Conservation (phyloP, 140 eudicot species). For the Erigeron philadelphicus region DNA sequence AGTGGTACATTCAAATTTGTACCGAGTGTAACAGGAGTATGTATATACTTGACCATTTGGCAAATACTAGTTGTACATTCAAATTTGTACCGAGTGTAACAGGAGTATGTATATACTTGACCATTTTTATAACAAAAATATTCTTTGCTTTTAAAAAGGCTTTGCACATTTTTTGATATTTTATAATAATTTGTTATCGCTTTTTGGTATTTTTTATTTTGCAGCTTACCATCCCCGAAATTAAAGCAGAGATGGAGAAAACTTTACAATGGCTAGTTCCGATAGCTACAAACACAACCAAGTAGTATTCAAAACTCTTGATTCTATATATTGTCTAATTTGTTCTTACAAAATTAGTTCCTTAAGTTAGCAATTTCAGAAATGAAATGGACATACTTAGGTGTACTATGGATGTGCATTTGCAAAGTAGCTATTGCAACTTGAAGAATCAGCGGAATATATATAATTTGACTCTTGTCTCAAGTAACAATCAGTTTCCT, state of each 20-base stretch:
- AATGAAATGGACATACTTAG: background rate
- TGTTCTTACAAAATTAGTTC: background rate
- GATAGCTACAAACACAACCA: slow-evolving; percentile 90
- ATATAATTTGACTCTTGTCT: no score
- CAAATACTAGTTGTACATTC: slow-evolving; percentile 16
- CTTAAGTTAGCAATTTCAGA: slow-evolving; percentile 1
- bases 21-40: background rate
- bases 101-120: background rate
- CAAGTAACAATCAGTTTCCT: background rate
- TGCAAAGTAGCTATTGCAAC: background rate
- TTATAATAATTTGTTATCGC: background rate
- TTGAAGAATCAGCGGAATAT: background rate
- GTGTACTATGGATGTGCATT: background rate
- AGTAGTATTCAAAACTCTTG: slow-evolving; percentile 40
- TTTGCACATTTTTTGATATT: background rate
- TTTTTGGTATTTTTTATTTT: slow-evolving; percentile 19
- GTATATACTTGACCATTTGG: background rate
- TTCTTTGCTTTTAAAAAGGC: background rate
- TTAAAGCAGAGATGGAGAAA: slow-evolving; percentile 97
- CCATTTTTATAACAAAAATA: background rate
- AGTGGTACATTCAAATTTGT: slow-evolving; percentile 4
- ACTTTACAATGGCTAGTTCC: slow-evolving; percentile 94
- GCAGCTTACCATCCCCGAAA: slow-evolving; percentile 74
- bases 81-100: background rate
- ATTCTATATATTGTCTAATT: slow-evolving; percentile 7